Evolutionary conservation across 768 basidiomycete genomes (phyloP).

Genomic region (Mycena kentingensis): DNA sequence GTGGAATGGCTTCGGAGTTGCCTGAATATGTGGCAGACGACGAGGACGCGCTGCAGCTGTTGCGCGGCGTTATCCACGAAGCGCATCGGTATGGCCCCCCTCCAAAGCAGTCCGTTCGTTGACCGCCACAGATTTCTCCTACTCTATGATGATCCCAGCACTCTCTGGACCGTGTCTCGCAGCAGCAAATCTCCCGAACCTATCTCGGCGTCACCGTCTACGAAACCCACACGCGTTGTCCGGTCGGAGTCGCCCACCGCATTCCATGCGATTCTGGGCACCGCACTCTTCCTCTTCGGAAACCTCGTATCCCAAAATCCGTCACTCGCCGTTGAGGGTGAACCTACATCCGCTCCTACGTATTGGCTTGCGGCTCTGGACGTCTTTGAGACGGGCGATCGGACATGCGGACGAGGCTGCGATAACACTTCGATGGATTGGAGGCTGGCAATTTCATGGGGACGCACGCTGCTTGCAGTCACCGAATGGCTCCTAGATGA

Average conservation of each 20-base stretch:
- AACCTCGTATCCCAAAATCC: conserved; percentile 58
- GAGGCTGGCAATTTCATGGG: conserved; percentile 70
- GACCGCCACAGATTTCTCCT: conserved; percentile 66
- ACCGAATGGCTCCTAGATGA: conserved; percentile 51
- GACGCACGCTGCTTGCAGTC: conserved; percentile 61
- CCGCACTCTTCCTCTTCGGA: conserved; percentile 64
- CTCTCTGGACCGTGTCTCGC: conserved; percentile 40
- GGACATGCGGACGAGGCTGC: conserved; percentile 35
- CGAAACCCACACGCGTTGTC: conserved; percentile 5
- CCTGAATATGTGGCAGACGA: conserved; percentile 35
- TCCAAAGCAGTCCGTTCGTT: too few relatives aligned
- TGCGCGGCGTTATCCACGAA: conserved; percentile 67
- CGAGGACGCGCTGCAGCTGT: conserved; percentile 54
- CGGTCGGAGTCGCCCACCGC: conserved; percentile 63
- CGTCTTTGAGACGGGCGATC: conserved; percentile 69
- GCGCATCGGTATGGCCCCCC: too few relatives aligned
- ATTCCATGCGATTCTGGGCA: conserved; percentile 67
- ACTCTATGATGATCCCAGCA: conserved; percentile 57
- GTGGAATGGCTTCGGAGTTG: neutral
- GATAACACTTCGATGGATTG: conserved; percentile 57
- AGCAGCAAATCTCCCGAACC: conserved; percentile 19
- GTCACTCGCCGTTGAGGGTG: conserved; percentile 52
- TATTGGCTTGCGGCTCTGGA: conserved; percentile 75
- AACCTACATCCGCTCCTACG: conserved; percentile 50
- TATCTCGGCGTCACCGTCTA: conserved; percentile 11